Evolutionary conservation across 2,329 filamentous ascomycete genomes (phyloP).

Genomic region (Aspergillus arachidicola): DNA sequence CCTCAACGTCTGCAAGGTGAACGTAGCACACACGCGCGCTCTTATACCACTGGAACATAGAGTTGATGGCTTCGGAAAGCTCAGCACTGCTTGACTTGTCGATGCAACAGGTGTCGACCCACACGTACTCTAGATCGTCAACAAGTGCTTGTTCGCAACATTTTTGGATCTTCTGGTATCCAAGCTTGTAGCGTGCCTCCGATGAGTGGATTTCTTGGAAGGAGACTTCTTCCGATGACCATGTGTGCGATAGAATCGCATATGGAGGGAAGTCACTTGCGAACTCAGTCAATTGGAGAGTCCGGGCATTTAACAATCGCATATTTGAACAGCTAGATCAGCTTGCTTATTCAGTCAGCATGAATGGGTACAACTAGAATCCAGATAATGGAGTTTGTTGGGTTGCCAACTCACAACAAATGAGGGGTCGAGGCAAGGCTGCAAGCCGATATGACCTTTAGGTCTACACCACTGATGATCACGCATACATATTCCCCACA

Average conservation of each 20-base stretch:
- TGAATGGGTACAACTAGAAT: too few relatives aligned
- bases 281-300: not conserved
- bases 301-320: not conserved
- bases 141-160: conserved; percentile 10
- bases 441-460: too few relatives aligned
- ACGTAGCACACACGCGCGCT: not conserved
- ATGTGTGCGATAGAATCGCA: conserved; percentile 7
- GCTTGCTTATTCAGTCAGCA: not conserved
- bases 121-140: conserved; percentile 12
- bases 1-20: conserved; percentile 17
- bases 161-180: conserved; percentile 8
- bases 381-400: too few relatives aligned
- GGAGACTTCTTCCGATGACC: not conserved
- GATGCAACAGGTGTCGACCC: conserved; percentile 29
- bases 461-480: too few relatives aligned
- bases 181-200: not conserved
- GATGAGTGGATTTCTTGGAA: not conserved
- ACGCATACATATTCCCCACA: too few relatives aligned
- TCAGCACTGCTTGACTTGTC: conserved; percentile 24
- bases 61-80: conserved; percentile 24
- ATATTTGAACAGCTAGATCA: not conserved
- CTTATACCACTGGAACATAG: conserved; percentile 26
- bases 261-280: not conserved
- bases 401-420: too few relatives aligned
- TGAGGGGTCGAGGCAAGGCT: too few relatives aligned